phyloP scores from a whole-genome alignment of 768 basidiomycete species.

The Hericium erinaceus region DNA sequence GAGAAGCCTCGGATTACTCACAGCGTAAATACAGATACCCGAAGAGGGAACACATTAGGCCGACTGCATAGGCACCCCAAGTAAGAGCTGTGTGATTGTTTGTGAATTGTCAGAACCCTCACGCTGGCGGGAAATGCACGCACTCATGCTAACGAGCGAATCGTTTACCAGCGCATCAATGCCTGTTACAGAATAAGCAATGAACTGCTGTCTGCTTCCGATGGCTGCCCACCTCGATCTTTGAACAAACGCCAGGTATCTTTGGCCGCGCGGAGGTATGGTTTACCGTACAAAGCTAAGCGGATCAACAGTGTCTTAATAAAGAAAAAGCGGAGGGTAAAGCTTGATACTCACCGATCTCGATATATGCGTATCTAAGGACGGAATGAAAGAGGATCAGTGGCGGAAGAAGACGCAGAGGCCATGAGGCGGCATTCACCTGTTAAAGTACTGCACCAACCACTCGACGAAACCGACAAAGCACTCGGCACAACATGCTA shows the following conservation, averaged over 20 bases:
- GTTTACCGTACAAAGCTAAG: slow-evolving; percentile 74
- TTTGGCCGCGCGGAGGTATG: slow-evolving; percentile 72
- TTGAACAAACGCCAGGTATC: slow-evolving; percentile 75
- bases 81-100: slow-evolving; percentile 40
- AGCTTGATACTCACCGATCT: slow-evolving; percentile 45
- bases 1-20: slow-evolving; percentile 24
- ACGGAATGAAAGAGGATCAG: background rate
- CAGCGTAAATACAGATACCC: slow-evolving; percentile 69
- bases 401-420: background rate
- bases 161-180: slow-evolving; percentile 82
- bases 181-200: slow-evolving; percentile 13
- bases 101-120: background rate
- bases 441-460: slow-evolving; percentile 73
- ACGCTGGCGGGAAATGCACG: slow-evolving; percentile 17
- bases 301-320: background rate
- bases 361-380: slow-evolving; percentile 67
- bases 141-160: slow-evolving; percentile 70
- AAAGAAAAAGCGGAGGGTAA: background rate
- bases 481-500: slow-evolving; percentile 74
- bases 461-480: slow-evolving; percentile 64
- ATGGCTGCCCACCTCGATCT: slow-evolving; percentile 46
- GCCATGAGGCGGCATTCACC: slow-evolving; percentile 25
- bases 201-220: background rate
- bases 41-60: slow-evolving; percentile 66
- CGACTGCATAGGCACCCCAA: slow-evolving; percentile 74